These are phyloP conservation scores for Sclerotinia spermophila DNA, from an alignment of 2,329 filamentous ascomycete species.

Conservation along the genomic window DNA sequence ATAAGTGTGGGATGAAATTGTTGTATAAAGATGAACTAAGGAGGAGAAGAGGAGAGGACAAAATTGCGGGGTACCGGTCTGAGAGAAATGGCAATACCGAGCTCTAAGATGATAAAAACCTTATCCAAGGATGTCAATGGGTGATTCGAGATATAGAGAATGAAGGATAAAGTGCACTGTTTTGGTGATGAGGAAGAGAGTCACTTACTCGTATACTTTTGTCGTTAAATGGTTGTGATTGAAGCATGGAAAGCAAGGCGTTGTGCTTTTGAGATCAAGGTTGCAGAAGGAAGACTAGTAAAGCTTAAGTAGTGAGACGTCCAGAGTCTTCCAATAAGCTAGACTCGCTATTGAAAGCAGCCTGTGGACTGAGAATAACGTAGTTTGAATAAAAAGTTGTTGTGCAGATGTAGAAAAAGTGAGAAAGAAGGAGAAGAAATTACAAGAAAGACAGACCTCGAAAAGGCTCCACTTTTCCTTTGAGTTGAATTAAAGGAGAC, in stretches of 20 bases:
- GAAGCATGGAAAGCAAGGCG: neutral
- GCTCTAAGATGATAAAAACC: neutral
- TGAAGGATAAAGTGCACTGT: neutral
- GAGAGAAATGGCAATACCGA: neutral
- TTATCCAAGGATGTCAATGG: neutral
- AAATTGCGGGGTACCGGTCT: too few species aligned
- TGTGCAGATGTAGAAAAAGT: neutral
- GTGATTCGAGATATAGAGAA: neutral
- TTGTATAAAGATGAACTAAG: neutral
- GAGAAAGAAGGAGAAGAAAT: neutral
- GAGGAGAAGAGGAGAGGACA: neutral
- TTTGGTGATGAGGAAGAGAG: neutral
- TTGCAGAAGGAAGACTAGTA: neutral
- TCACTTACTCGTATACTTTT: neutral
- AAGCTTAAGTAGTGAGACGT: neutral
- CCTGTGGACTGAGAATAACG: neutral
- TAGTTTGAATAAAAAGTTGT: too few species aligned
- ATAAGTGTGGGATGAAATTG: neutral
- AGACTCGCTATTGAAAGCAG: neutral
- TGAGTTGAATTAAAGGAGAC: neutral
- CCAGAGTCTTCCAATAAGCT: neutral
- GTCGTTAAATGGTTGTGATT: neutral
- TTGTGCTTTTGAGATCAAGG: neutral
- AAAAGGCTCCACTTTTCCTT: neutral
- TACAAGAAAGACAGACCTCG: neutral